Evolutionary conservation across 352 stramenopile genomes (phyloP).

Genomic region (Pythium brachiatum): DNA sequence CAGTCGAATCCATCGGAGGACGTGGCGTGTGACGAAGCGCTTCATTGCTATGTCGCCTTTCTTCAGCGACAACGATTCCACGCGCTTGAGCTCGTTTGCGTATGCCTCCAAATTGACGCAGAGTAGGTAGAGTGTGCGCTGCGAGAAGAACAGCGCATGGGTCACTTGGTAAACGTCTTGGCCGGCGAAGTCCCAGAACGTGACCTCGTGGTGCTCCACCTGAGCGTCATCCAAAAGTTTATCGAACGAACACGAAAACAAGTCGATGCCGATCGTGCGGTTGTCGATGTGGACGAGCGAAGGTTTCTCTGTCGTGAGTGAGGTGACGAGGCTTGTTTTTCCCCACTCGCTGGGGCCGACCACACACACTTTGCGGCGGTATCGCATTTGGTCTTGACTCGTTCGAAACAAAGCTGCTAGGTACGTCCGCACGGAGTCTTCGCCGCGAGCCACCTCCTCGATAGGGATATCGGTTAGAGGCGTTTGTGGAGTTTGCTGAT

Average conservation of each 20-base stretch:
- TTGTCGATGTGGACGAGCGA: constrained; percentile 21
- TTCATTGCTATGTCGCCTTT: neutral
- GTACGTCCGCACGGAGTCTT: constrained; percentile 20
- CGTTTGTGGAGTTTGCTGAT: neutral
- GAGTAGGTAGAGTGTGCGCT: constrained; percentile 7
- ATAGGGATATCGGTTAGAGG: constrained; percentile 2
- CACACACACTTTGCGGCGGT: constrained; percentile 30
- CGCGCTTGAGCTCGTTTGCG: neutral
- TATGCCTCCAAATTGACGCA: constrained; percentile 6
- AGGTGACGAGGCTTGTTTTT: constrained; percentile 37
- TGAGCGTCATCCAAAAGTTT: neutral
- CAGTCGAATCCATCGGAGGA: neutral
- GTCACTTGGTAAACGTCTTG: constrained; percentile 6
- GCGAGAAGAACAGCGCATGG: constrained; percentile 3
- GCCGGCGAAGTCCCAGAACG: constrained; percentile 25
- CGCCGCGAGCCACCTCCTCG: constrained; percentile 21
- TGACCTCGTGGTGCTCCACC: constrained; percentile 12
- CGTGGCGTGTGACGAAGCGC: neutral
- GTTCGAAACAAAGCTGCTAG: constrained; percentile 2
- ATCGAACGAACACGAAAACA: constrained; percentile 27
- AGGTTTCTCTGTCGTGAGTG: constrained; percentile 14
- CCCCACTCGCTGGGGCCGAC: constrained; percentile 33
- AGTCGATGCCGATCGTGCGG: constrained; percentile 35
- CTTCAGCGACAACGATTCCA: neutral
- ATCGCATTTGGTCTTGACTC: constrained; percentile 5